Evolutionary conservation across 306 rosid genomes (phyloP), one percentile per base, ranked within the genome.

Genomic region (Fragaria vesca): DNA sequence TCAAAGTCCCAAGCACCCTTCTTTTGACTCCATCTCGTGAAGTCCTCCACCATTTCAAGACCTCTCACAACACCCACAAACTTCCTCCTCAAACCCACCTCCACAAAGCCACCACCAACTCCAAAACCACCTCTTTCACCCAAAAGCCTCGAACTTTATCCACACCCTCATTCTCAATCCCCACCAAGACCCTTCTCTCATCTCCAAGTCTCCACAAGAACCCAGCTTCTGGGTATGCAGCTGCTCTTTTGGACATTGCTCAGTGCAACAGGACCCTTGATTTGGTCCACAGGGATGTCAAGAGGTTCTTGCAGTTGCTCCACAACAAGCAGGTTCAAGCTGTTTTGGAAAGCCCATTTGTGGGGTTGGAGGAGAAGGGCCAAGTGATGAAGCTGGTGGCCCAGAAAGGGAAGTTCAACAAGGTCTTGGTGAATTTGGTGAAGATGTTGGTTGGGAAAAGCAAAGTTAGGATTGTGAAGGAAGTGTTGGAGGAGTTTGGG

Each of bases 171-270:
- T 16, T 42, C 50, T 58, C 76, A 12, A 78, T 85, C 28, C 54
- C 83, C 45, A 72, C 86, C 43, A 26, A 18, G 24, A 51, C 81
- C 60, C 50, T 75, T 66, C 52, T 71, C 32, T 20, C 86, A 12
- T 68, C 88, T 46, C 81, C 81, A 36, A 6, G 55, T 36, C 71
- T 79, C 69, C 83, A 93, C 81, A 72, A 47, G 26, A 80, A 74
- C 2, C 88, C 93, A 2, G 87, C 96, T 8, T 83, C 92, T 57
- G 97, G 97, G 1, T 93, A 91, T 66, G 97, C 97, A 0, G 96
- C 93, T 16, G 98, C 98, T 10, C 78, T 91, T 51, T 17, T 93
- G 40, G 93, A 86, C 45, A 79, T 83, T 8, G 89, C 94, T 75
- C 97, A 90, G 10, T 75, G 30, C 65, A 86, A 15, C 87, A 80